Base-by-base conservation (phyloP, 2,329 filamentous ascomycete genomes). In the Septoria petroselini region DNA sequence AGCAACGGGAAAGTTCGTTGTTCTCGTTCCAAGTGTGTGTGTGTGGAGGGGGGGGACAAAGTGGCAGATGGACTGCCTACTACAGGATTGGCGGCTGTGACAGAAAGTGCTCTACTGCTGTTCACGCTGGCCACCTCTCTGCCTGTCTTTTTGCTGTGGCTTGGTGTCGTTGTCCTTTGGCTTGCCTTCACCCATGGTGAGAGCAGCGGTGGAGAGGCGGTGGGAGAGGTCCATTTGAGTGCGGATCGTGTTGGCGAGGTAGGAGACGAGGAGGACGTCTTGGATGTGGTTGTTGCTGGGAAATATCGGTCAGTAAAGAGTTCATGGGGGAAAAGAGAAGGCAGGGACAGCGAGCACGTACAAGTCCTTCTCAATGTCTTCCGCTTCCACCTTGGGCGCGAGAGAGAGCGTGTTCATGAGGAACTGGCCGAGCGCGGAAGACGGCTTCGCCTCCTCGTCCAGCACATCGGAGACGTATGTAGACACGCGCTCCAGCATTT, bases 171-270 rank as follows among this genome's bases (percentile, higher is more conserved):
- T n/a, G n/a, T 53, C 54, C 29, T 45, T 41, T 18, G 58, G 52
- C 34, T 46, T 46, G 47, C 41, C 57, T 51, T 57, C 68, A 41
- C 73, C 75, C 59, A 76, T 70, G 25, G 74, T 77, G 38, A 77
- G 69, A 2, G 75, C 73, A 7, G 75, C 75, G 7, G 74, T 93
- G 46, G 91, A 91, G 66, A 98, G 78, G 58, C 91, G 83, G 80
- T 97, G 95, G 59, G 91, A 95, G 52, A 98, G 83, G 68, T 97
- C 93, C 76, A 98, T 96, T 77, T 98, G 93, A 62, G 91, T 97
- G 72, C 91, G 89, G 74, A 97, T 95, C 60, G 90, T 96, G 80
- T 97, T 98, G 70, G 93, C 90, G 59, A 98, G 81, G 77, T 98
- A 98, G 61, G 90, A 95, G 64, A 98, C 91, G 71, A 97, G 91